Base-by-base conservation (phyloP, 2,329 filamentous ascomycete genomes). In the Dactylellina sp. region DNA sequence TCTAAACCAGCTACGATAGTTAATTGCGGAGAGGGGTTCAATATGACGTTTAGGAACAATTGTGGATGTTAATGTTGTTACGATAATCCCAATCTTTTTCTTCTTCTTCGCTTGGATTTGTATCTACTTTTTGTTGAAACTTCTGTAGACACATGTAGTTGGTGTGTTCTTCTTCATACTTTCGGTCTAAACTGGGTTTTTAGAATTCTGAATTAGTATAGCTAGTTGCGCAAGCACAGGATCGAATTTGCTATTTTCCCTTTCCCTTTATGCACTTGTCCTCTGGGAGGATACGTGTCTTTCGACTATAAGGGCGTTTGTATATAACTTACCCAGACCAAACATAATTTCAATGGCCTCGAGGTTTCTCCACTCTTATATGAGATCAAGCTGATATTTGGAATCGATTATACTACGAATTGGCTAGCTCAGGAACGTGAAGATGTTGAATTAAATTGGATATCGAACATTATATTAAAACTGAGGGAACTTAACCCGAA, bases 291-390 rank as follows among this genome's bases (percentile, higher is more conserved):
- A 55, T 25, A 4, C 18, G n/a, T n/a, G 22, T 24, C 7, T n/a
- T n/a, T 24, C 20, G 35, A 40, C 40, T 24, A 55, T 16, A 25
- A 14, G 18, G 18, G 35, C 14, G 11, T 39, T 25, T 55, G 25
- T 24, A 55, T 40, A 55, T 40, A 39, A 22, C 4, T 12, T 5
- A 55, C 32, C 18, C 18, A 11, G 35, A 22, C 12, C 20, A n/a
- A 12, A 28, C 50, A 28, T 32, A 7, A 55, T 40, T 39, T 7
- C 9, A 39, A 22, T 11, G 35, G 16, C 20, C 50, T 24, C 16
- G 50, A 40, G 32, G 37, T 40, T 28, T 35, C 49, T 55, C 50
- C 18, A 4, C 50, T 55, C 49, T 53, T n/a, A 37, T 14, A 42
- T 32, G 28, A 32, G 4, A 32, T 9, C 28, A 32, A 9, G 28